These are phyloP conservation scores for Podila horticola DNA, from an alignment of 192 early-diverging fungal species.

Conservation along the genomic window DNA sequence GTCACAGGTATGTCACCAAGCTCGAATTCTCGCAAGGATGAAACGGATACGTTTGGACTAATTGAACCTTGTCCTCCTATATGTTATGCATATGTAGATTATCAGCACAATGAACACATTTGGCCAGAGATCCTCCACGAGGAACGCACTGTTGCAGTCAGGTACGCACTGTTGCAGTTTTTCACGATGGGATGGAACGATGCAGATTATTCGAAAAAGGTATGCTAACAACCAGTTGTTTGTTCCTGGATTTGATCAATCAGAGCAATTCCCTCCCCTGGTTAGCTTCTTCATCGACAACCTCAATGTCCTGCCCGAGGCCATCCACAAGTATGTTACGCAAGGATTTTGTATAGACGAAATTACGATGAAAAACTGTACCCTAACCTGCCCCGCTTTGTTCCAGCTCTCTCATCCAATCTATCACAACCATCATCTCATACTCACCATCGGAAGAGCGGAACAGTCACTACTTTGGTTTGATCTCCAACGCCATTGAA, in stretches of 20 bases:
- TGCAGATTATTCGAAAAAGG: too few species aligned
- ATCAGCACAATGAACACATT: constrained; percentile 57
- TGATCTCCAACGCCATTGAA: constrained; percentile 68
- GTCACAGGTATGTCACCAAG: constrained; percentile 53
- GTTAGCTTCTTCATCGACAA: constrained; percentile 69
- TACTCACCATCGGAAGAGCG: constrained; percentile 58
- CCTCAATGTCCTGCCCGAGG: constrained; percentile 65
- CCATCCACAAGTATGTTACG: constrained; percentile 64
- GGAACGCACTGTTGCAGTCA: constrained; percentile 62
- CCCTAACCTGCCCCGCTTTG: background rate
- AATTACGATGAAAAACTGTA: background rate
- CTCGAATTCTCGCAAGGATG: background rate
- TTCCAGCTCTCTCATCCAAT: constrained; percentile 69
- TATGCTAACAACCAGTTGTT: background rate
- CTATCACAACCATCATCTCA: constrained; percentile 68
- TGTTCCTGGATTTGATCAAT: constrained; percentile 1
- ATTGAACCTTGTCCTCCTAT: background rate
- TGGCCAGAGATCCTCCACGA: constrained; percentile 48
- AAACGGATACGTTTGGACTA: background rate
- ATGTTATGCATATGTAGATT: constrained; percentile 17
- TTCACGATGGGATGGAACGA: too few species aligned
- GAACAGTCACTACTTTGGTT: constrained; percentile 65
- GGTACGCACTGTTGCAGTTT: constrained; percentile 8
- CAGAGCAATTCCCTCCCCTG: constrained; percentile 67
- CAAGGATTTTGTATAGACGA: background rate